A percentile compares a stretch with the other conserved stretches of the same genome.
Evolutionary conservation across 768 basidiomycete species (phyloP).

Genomic region (Lanmaoa pseudosensibilis): DNA sequence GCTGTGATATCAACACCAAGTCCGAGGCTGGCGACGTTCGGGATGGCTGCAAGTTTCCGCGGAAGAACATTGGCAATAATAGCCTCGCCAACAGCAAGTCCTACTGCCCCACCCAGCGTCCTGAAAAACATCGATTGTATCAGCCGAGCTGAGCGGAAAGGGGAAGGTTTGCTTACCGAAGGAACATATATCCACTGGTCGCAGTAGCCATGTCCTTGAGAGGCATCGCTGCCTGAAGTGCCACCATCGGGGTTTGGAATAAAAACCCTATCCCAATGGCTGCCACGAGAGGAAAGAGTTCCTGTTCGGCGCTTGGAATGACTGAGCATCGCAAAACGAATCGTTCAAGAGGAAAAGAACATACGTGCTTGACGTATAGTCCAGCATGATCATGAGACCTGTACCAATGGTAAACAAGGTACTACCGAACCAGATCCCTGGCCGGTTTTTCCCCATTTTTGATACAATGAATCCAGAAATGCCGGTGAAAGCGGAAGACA

Average conservation of each 20-base stretch:
- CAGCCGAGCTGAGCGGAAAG: not conserved
- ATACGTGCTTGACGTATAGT: constrained; percentile 45
- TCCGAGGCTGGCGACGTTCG: constrained; percentile 25
- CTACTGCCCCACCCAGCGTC: constrained; percentile 67
- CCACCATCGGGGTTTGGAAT: constrained; percentile 67
- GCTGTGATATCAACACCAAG: constrained; percentile 39
- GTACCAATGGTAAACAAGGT: constrained; percentile 58
- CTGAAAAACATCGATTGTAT: not conserved
- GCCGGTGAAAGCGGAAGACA: constrained; percentile 51
- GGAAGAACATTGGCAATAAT: constrained; percentile 58
- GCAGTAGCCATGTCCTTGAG: constrained; percentile 81
- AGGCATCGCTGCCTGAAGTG: constrained; percentile 83
- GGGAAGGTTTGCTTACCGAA: constrained; percentile 43
- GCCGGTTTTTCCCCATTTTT: constrained; percentile 55
- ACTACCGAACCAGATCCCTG: constrained; percentile 64
- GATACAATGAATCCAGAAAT: constrained; percentile 60
- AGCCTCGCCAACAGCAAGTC: constrained; percentile 69
- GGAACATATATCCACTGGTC: constrained; percentile 68
- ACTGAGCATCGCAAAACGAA: constrained; percentile 1
- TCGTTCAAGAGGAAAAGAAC: not conserved
- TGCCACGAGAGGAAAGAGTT: constrained; percentile 61
- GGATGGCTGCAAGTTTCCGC: constrained; percentile 36
- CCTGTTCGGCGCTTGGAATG: constrained; percentile 51
- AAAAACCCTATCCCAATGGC: constrained; percentile 61
- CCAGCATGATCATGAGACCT: constrained; percentile 72